Conservation (phyloP, 331 rosid genomes). For the Rhamnella rubrinervis region DNA sequence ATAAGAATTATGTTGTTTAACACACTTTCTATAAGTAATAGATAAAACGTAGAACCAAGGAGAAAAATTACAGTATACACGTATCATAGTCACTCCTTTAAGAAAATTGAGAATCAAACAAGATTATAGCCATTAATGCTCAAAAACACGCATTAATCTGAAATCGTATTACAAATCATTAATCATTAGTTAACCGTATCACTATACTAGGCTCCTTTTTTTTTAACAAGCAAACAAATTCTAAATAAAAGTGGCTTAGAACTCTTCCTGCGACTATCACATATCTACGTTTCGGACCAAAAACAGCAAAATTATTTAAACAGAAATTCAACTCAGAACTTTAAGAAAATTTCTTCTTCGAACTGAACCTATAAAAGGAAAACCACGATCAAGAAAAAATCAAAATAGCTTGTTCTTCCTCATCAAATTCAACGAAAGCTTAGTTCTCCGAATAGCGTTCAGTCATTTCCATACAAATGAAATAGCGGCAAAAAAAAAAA, state of each 20-base stretch:
- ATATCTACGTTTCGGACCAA: not conserved
- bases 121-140: too few relatives aligned
- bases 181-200: not conserved
- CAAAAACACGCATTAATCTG: too few relatives aligned
- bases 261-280: not conserved
- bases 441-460: not conserved
- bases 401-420: not conserved
- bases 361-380: not conserved
- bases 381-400: not conserved
- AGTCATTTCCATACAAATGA: not conserved
- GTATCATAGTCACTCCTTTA: too few relatives aligned
- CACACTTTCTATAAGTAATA: too few relatives aligned
- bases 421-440: not conserved
- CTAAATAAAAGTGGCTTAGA: not conserved
- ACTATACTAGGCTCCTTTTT: not conserved
- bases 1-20: too few relatives aligned
- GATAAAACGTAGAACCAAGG: too few relatives aligned
- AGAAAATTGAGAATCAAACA: too few relatives aligned
- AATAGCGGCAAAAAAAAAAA: not conserved
- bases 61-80: too few relatives aligned
- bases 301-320: not conserved
- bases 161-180: too few relatives aligned
- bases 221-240: not conserved
- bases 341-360: not conserved
- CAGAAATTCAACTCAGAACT: too few relatives aligned